Evolutionary conservation across 768 basidiomycete genomes (phyloP).

Genomic region (Mycena belliarum): DNA sequence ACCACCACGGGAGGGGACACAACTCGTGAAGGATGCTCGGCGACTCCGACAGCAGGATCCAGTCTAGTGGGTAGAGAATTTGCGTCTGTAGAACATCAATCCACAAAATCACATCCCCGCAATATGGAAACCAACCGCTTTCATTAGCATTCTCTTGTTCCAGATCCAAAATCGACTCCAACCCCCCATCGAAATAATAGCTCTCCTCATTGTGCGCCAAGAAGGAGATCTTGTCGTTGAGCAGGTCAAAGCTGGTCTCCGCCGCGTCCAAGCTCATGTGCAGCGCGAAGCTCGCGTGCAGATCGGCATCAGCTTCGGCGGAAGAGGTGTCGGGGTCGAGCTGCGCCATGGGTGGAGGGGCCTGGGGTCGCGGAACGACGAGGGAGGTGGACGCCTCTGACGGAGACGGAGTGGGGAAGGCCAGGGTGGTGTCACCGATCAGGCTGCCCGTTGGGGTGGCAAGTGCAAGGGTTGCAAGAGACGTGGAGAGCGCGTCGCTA

Average conservation of each 20-base stretch:
- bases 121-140: not conserved
- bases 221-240: conserved; percentile 55
- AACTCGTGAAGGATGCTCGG: not conserved
- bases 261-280: conserved; percentile 46
- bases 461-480: conserved; percentile 30
- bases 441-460: conserved; percentile 27
- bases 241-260: conserved; percentile 51
- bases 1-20: not conserved
- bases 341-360: conserved; percentile 15
- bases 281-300: conserved; percentile 49
- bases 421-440: conserved; percentile 21
- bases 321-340: conserved; percentile 39
- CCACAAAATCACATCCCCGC: too few species aligned
- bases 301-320: too few species aligned
- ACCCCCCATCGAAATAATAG: conserved; percentile 33
- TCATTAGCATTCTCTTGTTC: not conserved
- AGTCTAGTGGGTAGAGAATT: not conserved
- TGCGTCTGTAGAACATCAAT: not conserved
- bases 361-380: conserved; percentile 29
- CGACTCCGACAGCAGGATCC: not conserved
- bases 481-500: conserved; percentile 19
- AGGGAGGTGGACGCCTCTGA: conserved; percentile 17
- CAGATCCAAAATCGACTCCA: not conserved
- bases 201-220: conserved; percentile 42
- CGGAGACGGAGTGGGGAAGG: conserved; percentile 21